Evolutionary conservation across 306 rosid species (phyloP).

Genomic region (Rubus parviflorus): DNA sequence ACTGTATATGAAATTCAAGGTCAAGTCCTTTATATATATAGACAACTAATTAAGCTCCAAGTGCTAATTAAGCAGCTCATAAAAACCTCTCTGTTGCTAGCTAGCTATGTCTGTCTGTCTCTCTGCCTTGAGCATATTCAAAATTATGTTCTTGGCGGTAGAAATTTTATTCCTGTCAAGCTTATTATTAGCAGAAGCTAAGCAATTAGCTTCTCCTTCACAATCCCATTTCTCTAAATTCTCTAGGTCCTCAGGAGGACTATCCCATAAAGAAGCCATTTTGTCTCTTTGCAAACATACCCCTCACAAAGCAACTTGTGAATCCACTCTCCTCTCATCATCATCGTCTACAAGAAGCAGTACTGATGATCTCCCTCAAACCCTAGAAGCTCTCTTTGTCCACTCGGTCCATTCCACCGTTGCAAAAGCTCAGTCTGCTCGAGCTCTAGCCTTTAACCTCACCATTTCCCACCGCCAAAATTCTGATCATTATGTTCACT

Average conservation of each 20-base stretch:
- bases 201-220: constrained; percentile 1
- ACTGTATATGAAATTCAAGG: neutral
- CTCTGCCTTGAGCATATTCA: neutral
- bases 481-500: neutral
- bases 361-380: neutral
- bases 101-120: neutral
- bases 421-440: constrained; percentile 18
- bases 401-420: constrained; percentile 25
- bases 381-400: constrained; percentile 15
- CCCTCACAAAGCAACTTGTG: constrained; percentile 26
- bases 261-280: constrained; percentile 2
- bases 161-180: neutral
- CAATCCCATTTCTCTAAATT: constrained; percentile 27
- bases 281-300: constrained; percentile 23
- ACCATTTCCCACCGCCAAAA: constrained; percentile 5
- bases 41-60: constrained; percentile 4
- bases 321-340: constrained; percentile 10
- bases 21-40: neutral
- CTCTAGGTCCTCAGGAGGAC: constrained; percentile 2
- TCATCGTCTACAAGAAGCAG: neutral
- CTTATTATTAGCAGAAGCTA: constrained; percentile 2
- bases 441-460: constrained; percentile 28
- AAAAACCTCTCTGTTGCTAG: neutral
- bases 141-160: neutral
- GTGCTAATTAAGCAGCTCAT: neutral